Evolutionary conservation across 768 basidiomycete genomes (phyloP).

Genomic region (Pholiota conissans): DNA sequence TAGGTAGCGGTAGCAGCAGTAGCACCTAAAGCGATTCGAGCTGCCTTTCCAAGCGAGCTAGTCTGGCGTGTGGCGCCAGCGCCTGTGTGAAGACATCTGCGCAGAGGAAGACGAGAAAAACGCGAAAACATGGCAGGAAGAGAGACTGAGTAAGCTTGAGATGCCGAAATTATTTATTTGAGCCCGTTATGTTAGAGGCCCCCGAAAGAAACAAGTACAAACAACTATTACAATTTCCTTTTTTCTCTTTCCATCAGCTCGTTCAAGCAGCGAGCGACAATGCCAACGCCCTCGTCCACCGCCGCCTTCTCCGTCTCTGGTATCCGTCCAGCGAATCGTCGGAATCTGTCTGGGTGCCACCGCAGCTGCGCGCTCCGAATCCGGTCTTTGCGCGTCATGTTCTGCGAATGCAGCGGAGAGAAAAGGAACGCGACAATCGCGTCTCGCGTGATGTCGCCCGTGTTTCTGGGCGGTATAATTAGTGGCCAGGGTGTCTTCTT

Average conservation of each 20-base stretch:
- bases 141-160: slow-evolving; percentile 6
- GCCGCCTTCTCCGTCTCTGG: slow-evolving; percentile 45
- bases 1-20: slow-evolving; percentile 47
- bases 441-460: slow-evolving; percentile 53
- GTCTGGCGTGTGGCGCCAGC: slow-evolving; percentile 14
- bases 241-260: slow-evolving; percentile 52
- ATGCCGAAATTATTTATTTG: slow-evolving; percentile 16
- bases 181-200: slow-evolving; percentile 2
- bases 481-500: slow-evolving; percentile 73
- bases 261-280: slow-evolving; percentile 68
- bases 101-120: slow-evolving; percentile 51
- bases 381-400: slow-evolving; percentile 61
- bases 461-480: slow-evolving; percentile 36
- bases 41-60: slow-evolving; percentile 22
- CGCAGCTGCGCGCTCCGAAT: slow-evolving; percentile 65
- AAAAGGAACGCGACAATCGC: slow-evolving; percentile 62
- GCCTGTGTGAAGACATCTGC: slow-evolving; percentile 52
- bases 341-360: slow-evolving; percentile 84
- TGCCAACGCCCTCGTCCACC: slow-evolving; percentile 65
- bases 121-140: slow-evolving; percentile 49
- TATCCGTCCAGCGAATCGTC: slow-evolving; percentile 54
- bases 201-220: slow-evolving; percentile 16
- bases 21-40: slow-evolving; percentile 37
- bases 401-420: slow-evolving; percentile 61
- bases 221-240: slow-evolving; percentile 16